Base-by-base conservation (phyloP, 306 rosid genomes). In the Cucumis hystrix region DNA sequence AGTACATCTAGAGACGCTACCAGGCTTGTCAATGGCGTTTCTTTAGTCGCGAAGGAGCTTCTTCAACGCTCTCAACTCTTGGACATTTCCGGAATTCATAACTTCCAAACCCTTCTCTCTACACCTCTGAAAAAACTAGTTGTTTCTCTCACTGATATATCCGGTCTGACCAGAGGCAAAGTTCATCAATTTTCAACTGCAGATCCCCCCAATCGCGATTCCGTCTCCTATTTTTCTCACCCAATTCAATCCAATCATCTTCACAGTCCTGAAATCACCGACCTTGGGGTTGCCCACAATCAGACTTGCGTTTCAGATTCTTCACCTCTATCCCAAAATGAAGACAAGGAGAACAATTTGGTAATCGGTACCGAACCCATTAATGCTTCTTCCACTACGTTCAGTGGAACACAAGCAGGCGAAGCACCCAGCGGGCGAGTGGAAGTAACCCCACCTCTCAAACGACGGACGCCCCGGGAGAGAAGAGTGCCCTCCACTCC, bases 101-200 rank as follows among this genome's bases (percentile, higher is more conserved):
- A 91, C 47, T 76, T 91, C 37, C 62, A 84, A 82, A 79, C 87
- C 84, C 85, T 90, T 47, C 66, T 86, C 39, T 11, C 71, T 30
- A 45, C 40, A 37, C 65, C 82, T 28, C 14, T 80, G 20, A 92
- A 88, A 78, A 87, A 79, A 33, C 84, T 86, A 30, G 65, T 95
- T 35, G 68, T 92, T 55, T 86, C 91, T 33, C 89, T 88, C 85
- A 90, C 98, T 55, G 90, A 91, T 79, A 79, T 93, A 66, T 77
- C 93, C 78, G 97, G 96, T 74, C 82, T 91, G 80, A 94, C 97
- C 60, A 85, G 83, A 74, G 98, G 98, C 80, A 82, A 83, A 21
- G 67, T 81, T 81, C 88, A 83, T 76, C 84, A 78, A 70, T 60
- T 88, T 79, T 37, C 84, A 55, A 33, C 45, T 62, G 87, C 85